Evolutionary conservation across 2,329 filamentous ascomycete genomes (phyloP).

Genomic region (Alternaria tenuissima): DNA sequence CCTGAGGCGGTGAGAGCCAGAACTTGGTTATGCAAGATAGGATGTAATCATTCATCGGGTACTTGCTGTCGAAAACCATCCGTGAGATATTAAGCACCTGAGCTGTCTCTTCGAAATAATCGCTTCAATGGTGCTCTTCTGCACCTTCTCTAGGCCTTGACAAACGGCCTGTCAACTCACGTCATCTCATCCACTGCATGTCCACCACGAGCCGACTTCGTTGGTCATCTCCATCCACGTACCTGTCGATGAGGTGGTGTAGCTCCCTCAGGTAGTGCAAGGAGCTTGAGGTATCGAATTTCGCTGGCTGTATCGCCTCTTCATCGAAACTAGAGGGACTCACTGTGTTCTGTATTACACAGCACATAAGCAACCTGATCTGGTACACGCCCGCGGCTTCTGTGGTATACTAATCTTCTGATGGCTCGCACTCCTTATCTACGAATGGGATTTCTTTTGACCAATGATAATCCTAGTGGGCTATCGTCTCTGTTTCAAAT

Average conservation of each 20-base stretch:
- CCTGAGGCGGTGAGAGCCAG: neutral
- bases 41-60: neutral
- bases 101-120: neutral
- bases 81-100: neutral
- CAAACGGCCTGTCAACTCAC: too few species aligned
- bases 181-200: too few species aligned
- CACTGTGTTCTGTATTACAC: neutral
- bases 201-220: neutral
- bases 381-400: constrained; percentile 1
- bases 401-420: neutral
- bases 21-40: neutral
- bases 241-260: neutral
- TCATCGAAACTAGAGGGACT: neutral
- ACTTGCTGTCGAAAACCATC: neutral
- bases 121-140: neutral
- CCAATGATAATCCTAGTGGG: neutral
- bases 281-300: neutral
- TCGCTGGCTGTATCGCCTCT: neutral
- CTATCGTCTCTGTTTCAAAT: neutral
- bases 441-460: neutral
- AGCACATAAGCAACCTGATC: neutral
- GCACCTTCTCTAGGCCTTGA: neutral
- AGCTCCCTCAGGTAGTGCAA: neutral
- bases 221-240: too few species aligned
- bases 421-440: neutral